Evolutionary conservation across 2,329 filamentous ascomycete species (phyloP).

Genomic region (Clathrospora elynae): DNA sequence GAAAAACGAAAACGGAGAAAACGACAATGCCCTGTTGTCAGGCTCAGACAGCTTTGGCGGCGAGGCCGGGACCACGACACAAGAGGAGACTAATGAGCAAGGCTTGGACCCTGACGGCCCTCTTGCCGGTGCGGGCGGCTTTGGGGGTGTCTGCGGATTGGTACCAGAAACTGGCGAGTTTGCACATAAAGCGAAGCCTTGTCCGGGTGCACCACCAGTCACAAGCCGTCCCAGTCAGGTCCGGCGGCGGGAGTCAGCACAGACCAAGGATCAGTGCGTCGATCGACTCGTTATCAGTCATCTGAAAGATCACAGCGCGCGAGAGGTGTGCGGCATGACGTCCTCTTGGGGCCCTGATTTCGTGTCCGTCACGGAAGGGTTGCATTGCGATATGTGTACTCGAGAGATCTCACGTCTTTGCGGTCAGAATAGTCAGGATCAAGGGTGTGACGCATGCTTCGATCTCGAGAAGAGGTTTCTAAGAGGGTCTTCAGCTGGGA

Average conservation of each 20-base stretch:
- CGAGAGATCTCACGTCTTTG: not conserved
- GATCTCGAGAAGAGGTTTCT: conserved; percentile 1
- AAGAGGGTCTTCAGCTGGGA: not conserved
- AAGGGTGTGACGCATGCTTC: not conserved
- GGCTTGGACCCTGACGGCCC: not conserved
- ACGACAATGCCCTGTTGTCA: not conserved
- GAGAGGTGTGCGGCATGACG: conserved; percentile 5
- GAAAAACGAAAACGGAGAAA: conserved; percentile 2
- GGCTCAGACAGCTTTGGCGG: not conserved
- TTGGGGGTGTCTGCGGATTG: conserved; percentile 3
- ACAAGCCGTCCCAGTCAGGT: not conserved
- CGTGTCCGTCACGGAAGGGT: conserved; percentile 1
- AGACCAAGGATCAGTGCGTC: not conserved
- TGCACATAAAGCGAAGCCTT: not conserved
- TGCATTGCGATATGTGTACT: conserved; percentile 6
- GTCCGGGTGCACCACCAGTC: not conserved
- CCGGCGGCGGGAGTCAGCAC: not conserved
- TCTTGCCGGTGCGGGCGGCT: conserved; percentile 2
- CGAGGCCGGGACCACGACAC: not conserved
- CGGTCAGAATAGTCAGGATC: not conserved
- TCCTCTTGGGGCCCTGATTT: conserved; percentile 6
- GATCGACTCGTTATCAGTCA: conserved; percentile 1
- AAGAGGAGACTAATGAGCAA: not conserved
- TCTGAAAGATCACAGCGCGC: conserved; percentile 3
- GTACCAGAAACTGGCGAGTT: conserved; percentile 1